Evolutionary conservation across 1,284 basidiomycete species (phyloP).

Genomic region (Caloboletus firmus): DNA sequence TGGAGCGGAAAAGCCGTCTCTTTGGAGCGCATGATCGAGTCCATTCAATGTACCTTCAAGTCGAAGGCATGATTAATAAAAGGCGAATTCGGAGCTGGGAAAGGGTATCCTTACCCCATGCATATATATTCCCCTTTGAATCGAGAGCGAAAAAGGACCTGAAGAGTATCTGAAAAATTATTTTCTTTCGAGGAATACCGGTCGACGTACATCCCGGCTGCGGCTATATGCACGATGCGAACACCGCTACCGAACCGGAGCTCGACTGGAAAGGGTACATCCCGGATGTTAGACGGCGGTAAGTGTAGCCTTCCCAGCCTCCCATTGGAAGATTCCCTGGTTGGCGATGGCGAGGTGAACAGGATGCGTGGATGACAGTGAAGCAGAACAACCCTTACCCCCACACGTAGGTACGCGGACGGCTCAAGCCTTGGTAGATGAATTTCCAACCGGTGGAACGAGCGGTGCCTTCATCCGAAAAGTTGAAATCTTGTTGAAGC

Average conservation of each 20-base stretch:
- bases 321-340: constrained; percentile 56
- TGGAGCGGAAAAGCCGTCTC: constrained; percentile 58
- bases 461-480: constrained; percentile 65
- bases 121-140: constrained; percentile 68
- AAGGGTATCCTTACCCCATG: constrained; percentile 66
- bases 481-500: constrained; percentile 76
- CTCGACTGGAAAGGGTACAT: constrained; percentile 62
- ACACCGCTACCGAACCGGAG: constrained; percentile 51
- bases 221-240: constrained; percentile 72
- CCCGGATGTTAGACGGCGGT: constrained; percentile 39
- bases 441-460: constrained; percentile 75
- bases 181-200: constrained; percentile 3
- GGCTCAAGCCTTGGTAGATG: constrained; percentile 69
- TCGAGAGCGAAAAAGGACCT: constrained; percentile 84
- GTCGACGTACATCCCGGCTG: constrained; percentile 72
- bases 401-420: constrained; percentile 74
- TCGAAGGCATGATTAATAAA: constrained; percentile 27
- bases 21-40: constrained; percentile 38
- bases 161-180: constrained; percentile 1
- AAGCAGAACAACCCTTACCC: constrained; percentile 50
- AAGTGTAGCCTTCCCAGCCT: constrained; percentile 54
- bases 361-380: background rate
- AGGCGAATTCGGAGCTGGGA: background rate
- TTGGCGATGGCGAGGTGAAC: constrained; percentile 1
- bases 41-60: constrained; percentile 65